Base-by-base conservation (phyloP, 257 asterid species). In the Perilla frutescens region DNA sequence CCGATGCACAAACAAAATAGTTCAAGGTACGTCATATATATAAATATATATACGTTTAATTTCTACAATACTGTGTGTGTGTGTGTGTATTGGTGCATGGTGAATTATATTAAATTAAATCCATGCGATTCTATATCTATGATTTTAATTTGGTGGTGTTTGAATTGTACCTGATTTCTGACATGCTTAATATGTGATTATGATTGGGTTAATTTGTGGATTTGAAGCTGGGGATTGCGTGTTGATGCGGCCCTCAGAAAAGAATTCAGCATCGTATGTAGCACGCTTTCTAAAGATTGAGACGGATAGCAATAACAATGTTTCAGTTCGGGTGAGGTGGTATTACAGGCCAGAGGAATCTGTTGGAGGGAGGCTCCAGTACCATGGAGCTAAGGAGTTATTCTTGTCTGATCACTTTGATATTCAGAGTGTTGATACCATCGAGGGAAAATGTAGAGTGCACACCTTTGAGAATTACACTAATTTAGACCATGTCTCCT, bases 261-360 rank as follows among this genome's bases (percentile, higher is more conserved):
- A 13, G 2, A 81, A 82, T 31, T 72, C 70, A 3, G 82, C 90
- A 3, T 86, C 93, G 0, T 88, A 88, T 61, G 92, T 88, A 71
- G 96, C 86, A 5, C 84, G 75, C 0, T 83, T 84, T 47, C 85
- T 87, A 81, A 87, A 80, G 74, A 80, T 88, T 6, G 96, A 87
- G 76, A 84, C 83, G n/a, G 92, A 83, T 67, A 78, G 50, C 8
- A 73, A 84, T 12, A 77, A 79, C 73, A 79, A 80, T 61, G 63
- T 77, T 72, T 81, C 65, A 49, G 85, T 88, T 11, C 73, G 72
- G 20, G 88, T 88, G 15, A 81, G 89, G 67, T 90, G 95, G 96
- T 90, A 85, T 58, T 88, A 88, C 69, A 79, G 93, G 79, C 96
- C 91, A 31, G 93, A 90, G 84, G 96, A 90, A 71, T 80, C 92